Base-by-base conservation (phyloP, 2,329 filamentous ascomycete species). In the Orbilia blumenaviensis region DNA sequence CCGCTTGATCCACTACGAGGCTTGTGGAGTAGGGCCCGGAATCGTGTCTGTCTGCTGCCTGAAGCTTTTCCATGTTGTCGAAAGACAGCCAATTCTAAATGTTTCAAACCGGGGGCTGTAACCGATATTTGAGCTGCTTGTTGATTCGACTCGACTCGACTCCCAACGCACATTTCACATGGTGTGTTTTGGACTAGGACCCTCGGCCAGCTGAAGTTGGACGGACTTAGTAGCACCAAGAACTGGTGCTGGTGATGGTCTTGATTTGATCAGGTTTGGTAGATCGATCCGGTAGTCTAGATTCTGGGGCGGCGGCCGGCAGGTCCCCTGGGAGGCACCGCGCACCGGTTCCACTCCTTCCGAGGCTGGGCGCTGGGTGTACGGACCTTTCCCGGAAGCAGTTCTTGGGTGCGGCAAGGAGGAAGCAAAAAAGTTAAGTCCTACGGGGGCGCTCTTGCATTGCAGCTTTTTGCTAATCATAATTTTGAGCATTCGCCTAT, bases 301-400 rank as follows among this genome's bases (percentile, higher is more conserved):
- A 32, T 66, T 72, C 29, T 74, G 46, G 71, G 56, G 46, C 41
- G 56, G 54, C 64, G 48, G 64, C 64, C 72, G 64, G 64, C 44
- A 67, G 63, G 38, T 63, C 32, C 72, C 64, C 63, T 21, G 64
- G 48, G 58, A 52, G 46, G 25, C 16, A 69, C 63, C 72, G 72
- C 36, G 25, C 16, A 69, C 63, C 72, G 72, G 72, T 69, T 69
- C 56, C 64, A 76, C 60, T 64, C 32, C 72, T 69, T 61, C 72
- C 72, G 64, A 69, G 58, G 21, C 54, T 46, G 25, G 46, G 23
- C 36, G 62, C 36, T 42, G 8, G 10, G 14, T 52, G 38, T 60
- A n/a, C n/a, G 27, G 18, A 14, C 38, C n/a, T 10, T 48, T 46
- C 60, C 60, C 58, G 42, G 41, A 41, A 56, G 14, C n/a, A 62